These are phyloP conservation scores for Dorcoceras hygrometricum DNA, from an alignment of 257 asterid species.

Conservation along the genomic window DNA sequence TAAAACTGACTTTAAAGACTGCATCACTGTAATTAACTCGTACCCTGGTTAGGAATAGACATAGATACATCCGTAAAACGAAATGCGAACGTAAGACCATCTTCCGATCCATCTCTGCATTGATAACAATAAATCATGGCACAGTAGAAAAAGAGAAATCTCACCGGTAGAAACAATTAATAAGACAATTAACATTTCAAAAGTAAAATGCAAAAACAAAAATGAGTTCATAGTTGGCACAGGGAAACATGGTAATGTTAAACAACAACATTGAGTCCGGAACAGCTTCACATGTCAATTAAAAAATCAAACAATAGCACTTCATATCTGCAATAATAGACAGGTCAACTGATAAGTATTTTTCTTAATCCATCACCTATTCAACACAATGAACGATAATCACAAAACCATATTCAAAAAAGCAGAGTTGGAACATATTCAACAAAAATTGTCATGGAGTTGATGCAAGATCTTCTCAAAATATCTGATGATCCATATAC, in stretches of 20 bases:
- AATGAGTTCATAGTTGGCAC: conserved; percentile 20
- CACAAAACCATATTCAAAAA: conserved; percentile 2
- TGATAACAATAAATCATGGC: conserved; percentile 25
- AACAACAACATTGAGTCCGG: conserved; percentile 12
- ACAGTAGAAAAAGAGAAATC: conserved; percentile 14
- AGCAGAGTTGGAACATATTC: conserved; percentile 22
- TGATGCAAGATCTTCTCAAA: conserved; percentile 1
- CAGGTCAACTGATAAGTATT: conserved; percentile 1
- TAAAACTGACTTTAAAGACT: conserved; percentile 13
- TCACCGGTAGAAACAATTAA: conserved; percentile 14
- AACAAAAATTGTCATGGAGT: conserved; percentile 19
- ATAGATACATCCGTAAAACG: conserved; percentile 90
- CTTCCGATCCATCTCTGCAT: conserved; percentile 86
- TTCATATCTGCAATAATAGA: conserved; percentile 15
- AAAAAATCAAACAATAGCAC: conserved; percentile 13
- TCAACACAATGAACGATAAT: conserved; percentile 13
- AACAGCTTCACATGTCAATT: conserved; percentile 21
- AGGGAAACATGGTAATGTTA: conserved; percentile 22
- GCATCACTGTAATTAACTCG: conserved; percentile 26
- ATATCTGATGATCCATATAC: conserved; percentile 4
- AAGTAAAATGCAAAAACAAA: conserved; percentile 17
- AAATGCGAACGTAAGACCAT: conserved; percentile 90
- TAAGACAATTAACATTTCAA: conserved; percentile 18
- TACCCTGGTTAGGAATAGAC: conserved; percentile 85
- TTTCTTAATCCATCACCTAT: conserved; percentile 14